These are phyloP conservation scores for Pugionium cornutum DNA, from an alignment of 345 rosid genomes.

Conservation along the genomic window DNA sequence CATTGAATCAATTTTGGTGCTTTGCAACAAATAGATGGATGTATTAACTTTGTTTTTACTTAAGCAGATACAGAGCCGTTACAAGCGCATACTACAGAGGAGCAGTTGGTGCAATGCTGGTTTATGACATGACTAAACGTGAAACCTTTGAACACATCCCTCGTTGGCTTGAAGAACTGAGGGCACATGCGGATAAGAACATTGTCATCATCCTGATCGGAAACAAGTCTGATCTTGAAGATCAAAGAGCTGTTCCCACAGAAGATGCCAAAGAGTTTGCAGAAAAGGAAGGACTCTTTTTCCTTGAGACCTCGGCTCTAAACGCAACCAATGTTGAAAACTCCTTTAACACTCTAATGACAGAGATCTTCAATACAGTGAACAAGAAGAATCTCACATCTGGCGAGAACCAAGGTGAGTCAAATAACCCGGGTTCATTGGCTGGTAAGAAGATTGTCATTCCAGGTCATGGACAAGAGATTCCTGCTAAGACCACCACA, in stretches of 20 bases:
- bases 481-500: conserved; percentile 53
- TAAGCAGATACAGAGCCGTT: conserved; percentile 73
- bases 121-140: conserved; percentile 69
- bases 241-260: conserved; percentile 59
- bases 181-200: conserved; percentile 79
- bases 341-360: conserved; percentile 66
- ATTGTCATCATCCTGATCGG: conserved; percentile 75
- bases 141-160: conserved; percentile 84
- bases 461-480: conserved; percentile 68
- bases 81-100: conserved; percentile 89
- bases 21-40: not conserved
- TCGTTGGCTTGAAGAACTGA: conserved; percentile 80
- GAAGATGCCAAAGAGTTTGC: conserved; percentile 84
- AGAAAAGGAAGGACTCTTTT: conserved; percentile 75
- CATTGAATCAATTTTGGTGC: not conserved
- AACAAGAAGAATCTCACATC: conserved; percentile 76
- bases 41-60: conserved; percentile 4
- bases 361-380: conserved; percentile 68
- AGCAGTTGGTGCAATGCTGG: conserved; percentile 90
- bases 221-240: conserved; percentile 70
- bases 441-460: conserved; percentile 71
- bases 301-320: conserved; percentile 75
- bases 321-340: conserved; percentile 72
- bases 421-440: conserved; percentile 53
- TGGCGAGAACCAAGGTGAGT: conserved; percentile 51